Conservation (phyloP, 2,329 filamentous ascomycete species). For the Tolypocladium endophyticum region DNA sequence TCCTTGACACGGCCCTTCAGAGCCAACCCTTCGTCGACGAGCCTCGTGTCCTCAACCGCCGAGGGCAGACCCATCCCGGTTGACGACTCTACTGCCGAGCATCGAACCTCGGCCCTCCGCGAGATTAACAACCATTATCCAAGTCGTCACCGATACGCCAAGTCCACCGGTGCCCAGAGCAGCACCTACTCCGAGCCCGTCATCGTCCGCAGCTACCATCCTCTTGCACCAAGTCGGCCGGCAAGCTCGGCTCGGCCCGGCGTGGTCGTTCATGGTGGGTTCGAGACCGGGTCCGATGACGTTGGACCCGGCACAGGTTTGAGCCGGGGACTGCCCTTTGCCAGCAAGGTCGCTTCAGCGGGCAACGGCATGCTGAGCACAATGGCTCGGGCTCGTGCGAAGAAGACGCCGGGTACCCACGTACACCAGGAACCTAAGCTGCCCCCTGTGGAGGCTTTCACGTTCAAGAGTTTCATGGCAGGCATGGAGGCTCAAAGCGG, state of each 20-base stretch:
- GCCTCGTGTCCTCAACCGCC: constrained; percentile 42
- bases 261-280: constrained; percentile 16
- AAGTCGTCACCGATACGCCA: constrained; percentile 44
- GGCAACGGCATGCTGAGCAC: constrained; percentile 28
- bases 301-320: constrained; percentile 17
- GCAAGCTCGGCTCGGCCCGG: constrained; percentile 16
- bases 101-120: constrained; percentile 49
- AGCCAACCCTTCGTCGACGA: constrained; percentile 40
- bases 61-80: constrained; percentile 45
- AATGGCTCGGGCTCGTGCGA: constrained; percentile 33
- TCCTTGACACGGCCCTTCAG: constrained; percentile 38
- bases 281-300: constrained; percentile 14
- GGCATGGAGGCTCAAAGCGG: constrained; percentile 35
- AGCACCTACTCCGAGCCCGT: constrained; percentile 56
- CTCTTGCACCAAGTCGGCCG: constrained; percentile 26
- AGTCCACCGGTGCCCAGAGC: constrained; percentile 44
- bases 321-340: constrained; percentile 21
- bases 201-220: constrained; percentile 53
- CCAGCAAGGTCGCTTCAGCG: constrained; percentile 17
- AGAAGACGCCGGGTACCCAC: constrained; percentile 18
- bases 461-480: constrained; percentile 53
- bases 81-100: constrained; percentile 43
- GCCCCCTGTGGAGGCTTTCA: constrained; percentile 53
- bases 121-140: constrained; percentile 49
- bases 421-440: constrained; percentile 32